Conservation (phyloP, 2,329 filamentous ascomycete species). For the Fusarium falciforme region DNA sequence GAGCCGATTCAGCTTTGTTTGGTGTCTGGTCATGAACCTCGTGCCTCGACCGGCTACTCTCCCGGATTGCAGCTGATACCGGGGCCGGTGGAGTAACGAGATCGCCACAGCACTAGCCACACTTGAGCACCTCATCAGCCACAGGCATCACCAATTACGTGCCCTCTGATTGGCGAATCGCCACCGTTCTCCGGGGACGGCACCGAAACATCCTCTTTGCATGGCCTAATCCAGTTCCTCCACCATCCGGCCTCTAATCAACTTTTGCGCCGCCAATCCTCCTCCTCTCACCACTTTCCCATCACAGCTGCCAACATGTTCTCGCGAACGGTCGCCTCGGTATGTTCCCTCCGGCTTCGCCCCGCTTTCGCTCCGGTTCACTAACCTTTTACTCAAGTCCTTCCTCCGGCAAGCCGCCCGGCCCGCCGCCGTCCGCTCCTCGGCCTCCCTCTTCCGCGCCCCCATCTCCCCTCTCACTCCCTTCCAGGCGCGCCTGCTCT, state of each 20-base stretch:
- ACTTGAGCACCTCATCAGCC: not conserved
- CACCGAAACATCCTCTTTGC: slow-evolving; percentile 39
- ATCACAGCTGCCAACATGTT: slow-evolving; percentile 40
- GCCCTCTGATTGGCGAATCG: slow-evolving; percentile 37
- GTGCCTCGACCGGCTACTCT: slow-evolving; percentile 19
- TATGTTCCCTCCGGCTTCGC: not conserved
- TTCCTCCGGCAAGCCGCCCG: slow-evolving; percentile 53
- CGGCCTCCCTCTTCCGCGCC: slow-evolving; percentile 39
- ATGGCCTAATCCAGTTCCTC: slow-evolving; percentile 38
- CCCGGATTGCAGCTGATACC: not conserved
- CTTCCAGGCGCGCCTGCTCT: slow-evolving; percentile 75
- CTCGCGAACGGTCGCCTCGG: slow-evolving; percentile 43
- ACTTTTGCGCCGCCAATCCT: slow-evolving; percentile 3
- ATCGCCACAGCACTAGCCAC: slow-evolving; percentile 11
- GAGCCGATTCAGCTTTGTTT: not conserved
- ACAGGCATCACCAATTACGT: slow-evolving; percentile 23
- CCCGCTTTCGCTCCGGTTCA: not conserved
- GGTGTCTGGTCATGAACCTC: not conserved
- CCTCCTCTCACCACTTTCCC: slow-evolving; percentile 17
- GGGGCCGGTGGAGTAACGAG: slow-evolving; percentile 11
- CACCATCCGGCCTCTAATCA: slow-evolving; percentile 11
- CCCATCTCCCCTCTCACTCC: slow-evolving; percentile 43
- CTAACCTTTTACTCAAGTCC: slow-evolving; percentile 42
- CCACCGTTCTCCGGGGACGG: slow-evolving; percentile 32
- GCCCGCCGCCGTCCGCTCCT: slow-evolving; percentile 46